Conservation (phyloP, 495 filamentous ascomycete species). For the Xylaria venustula region DNA sequence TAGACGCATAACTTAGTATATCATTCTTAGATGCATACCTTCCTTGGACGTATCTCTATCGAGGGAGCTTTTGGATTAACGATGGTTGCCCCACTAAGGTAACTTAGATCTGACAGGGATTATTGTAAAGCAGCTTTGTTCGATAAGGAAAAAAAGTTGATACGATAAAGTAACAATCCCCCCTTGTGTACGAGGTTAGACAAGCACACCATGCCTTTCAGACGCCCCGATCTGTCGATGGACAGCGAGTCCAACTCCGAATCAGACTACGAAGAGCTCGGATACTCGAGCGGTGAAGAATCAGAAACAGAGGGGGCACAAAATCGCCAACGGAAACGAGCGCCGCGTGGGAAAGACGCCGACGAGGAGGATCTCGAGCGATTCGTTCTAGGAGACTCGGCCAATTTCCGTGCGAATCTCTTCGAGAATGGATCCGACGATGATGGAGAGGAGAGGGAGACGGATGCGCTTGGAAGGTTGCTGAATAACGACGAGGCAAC, state of each 20-base stretch:
- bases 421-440: conserved; percentile 41
- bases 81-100: neutral
- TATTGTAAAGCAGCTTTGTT: conserved; percentile 27
- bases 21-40: neutral
- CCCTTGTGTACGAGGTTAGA: neutral
- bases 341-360: conserved; percentile 63
- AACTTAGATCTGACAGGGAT: neutral
- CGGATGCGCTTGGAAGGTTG: neutral
- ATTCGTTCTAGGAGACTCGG: conserved; percentile 80
- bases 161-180: neutral
- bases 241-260: conserved; percentile 30
- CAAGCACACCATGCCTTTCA: conserved; percentile 21
- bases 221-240: conserved; percentile 35
- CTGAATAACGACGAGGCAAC: conserved; percentile 35
- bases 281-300: conserved; percentile 24
- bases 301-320: conserved; percentile 18
- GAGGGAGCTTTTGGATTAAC: neutral
- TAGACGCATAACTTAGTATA: neutral
- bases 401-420: conserved; percentile 73
- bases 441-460: conserved; percentile 2
- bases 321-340: conserved; percentile 11
- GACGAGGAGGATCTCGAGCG: conserved; percentile 81
- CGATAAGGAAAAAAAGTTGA: conserved; percentile 32
- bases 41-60: neutral
- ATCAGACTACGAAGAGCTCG: conserved; percentile 24